A percentile compares a stretch with the other conserved stretches of the same genome.
These are phyloP conservation scores for Kwoniella mangroviensis DNA, from an alignment of 768 basidiomycete genomes.

Conservation along the genomic window DNA sequence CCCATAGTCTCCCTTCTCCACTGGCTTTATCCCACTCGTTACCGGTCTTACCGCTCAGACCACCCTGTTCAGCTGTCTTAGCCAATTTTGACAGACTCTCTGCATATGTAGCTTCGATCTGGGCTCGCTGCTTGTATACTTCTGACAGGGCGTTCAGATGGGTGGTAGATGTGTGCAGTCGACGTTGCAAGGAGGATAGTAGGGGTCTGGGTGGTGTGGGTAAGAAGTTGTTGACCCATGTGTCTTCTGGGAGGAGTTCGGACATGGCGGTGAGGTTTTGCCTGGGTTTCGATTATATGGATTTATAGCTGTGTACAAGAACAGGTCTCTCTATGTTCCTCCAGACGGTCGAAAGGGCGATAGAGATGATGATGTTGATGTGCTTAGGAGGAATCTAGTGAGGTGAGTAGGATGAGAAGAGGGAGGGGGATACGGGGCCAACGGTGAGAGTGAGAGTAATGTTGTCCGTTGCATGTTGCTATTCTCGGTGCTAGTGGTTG, in stretches of 20 bases:
- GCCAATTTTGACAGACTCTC: conserved; percentile 53
- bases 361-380: neutral
- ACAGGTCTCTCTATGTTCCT: neutral
- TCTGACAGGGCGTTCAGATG: conserved; percentile 54
- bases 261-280: conserved; percentile 29
- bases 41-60: conserved; percentile 34
- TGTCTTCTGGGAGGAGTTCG: conserved; percentile 49
- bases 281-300: neutral
- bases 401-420: no score
- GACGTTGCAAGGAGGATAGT: conserved; percentile 37
- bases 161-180: conserved; percentile 44
- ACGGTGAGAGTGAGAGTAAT: neutral
- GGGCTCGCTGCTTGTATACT: conserved; percentile 53
- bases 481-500: conserved; percentile 3
- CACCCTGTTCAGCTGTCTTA: conserved; percentile 46
- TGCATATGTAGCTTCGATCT: conserved; percentile 54
- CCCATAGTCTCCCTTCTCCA: conserved; percentile 48
- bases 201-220: conserved; percentile 46
- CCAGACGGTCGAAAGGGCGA: no score
- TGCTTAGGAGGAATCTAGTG: neutral
- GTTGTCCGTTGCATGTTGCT: conserved; percentile 3
- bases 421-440: no score
- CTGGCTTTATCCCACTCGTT: conserved; percentile 45
- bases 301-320: neutral
- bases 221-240: conserved; percentile 49